Percentiles rank a stretch among this genome's conserved stretches.
phyloP scores from a whole-genome alignment of 192 early-diverging fungal species.

The Coemansia reversa region DNA sequence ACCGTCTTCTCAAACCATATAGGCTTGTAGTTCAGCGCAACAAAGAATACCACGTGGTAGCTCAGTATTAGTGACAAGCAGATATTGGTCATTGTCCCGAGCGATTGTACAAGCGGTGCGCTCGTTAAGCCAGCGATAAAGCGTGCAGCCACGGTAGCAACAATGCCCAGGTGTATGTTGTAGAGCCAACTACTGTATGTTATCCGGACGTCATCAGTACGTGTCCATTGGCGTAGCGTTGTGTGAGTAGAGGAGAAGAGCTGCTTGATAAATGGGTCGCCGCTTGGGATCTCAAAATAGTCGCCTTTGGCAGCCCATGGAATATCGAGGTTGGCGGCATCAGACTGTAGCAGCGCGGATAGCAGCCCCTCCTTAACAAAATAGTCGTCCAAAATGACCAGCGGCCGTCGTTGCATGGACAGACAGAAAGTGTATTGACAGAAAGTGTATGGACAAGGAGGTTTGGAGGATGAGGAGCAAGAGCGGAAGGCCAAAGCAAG shows the following conservation, averaged over 20 bases:
- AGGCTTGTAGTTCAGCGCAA: slow-evolving; percentile 35
- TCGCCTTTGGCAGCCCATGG: slow-evolving; percentile 19
- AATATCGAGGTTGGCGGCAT: slow-evolving; percentile 15
- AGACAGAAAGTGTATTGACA: neutral
- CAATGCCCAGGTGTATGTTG: slow-evolving; percentile 33
- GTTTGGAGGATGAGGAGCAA: neutral
- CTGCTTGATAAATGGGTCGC: slow-evolving; percentile 23
- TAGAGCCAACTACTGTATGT: slow-evolving; percentile 47
- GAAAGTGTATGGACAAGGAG: neutral
- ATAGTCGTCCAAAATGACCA: slow-evolving; percentile 45
- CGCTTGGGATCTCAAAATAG: slow-evolving; percentile 31
- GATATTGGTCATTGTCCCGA: slow-evolving; percentile 38
- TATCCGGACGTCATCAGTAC: slow-evolving; percentile 32
- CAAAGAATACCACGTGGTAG: slow-evolving; percentile 45
- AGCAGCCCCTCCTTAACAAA: slow-evolving; percentile 40
- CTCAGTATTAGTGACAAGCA: slow-evolving; percentile 33
- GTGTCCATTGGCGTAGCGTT: slow-evolving; percentile 27
- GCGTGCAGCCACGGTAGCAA: slow-evolving; percentile 21
- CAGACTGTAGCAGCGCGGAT: slow-evolving; percentile 12
- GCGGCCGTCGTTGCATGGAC: slow-evolving; percentile 30
- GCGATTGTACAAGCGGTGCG: slow-evolving; percentile 32
- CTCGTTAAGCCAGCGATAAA: slow-evolving; percentile 34
- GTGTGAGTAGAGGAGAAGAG: slow-evolving; percentile 27
- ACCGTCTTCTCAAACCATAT: slow-evolving; percentile 38
- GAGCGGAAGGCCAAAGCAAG: neutral